Evolutionary conservation across 768 basidiomycete species (phyloP), one percentile per base, ranked within the genome.

Genomic region (Mycena vitilis): DNA sequence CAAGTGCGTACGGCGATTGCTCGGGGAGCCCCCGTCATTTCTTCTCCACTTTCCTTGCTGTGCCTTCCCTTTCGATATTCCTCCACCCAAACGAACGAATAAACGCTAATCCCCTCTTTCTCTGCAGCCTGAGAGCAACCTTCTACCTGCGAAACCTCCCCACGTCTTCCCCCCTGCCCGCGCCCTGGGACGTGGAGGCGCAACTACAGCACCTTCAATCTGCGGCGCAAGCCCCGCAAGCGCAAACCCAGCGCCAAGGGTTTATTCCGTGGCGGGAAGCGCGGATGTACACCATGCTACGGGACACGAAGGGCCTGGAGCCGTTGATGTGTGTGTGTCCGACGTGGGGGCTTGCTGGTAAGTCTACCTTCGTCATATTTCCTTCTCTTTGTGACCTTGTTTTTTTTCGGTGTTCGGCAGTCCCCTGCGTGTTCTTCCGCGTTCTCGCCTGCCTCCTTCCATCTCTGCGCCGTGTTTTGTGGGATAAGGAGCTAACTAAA

Each of bases 291-390:
- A 1, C 62, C 34, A 36, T 60, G 20, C 59, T 55, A 22, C 58
- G 66, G 22, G 70, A 65, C 48, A 30, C 48, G 54, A 54, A 57
- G n/a, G 47, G 34, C 30, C 1, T 68, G 30, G 70, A 71, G 48
- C 4, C 4, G 1, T 25, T 71, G 2, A 71, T 71, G 70, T 23
- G 23, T 4, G 63, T 71, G 1, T 68, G 62, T 20, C 70, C 70
- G 37, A 37, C 53, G 51, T 71, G 70, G 70, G 62, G 66, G 12
- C 16, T 44, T 1, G 69, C 65, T 9, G 38, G 67, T 59, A 8
- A 8, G 67, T 64, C 12, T 15, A n/a, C n/a, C 10, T 15, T 40
- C 15, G 5, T 25, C 34, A 0, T 54, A n/a, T n/a, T n/a, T n/a
- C n/a, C n/a, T n/a, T n/a, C n/a, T n/a, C n/a, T n/a, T n/a, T n/a